Evolutionary conservation across 78 protist genomes (phyloP).

Genomic region (Dictyostelium brefeldianum): DNA sequence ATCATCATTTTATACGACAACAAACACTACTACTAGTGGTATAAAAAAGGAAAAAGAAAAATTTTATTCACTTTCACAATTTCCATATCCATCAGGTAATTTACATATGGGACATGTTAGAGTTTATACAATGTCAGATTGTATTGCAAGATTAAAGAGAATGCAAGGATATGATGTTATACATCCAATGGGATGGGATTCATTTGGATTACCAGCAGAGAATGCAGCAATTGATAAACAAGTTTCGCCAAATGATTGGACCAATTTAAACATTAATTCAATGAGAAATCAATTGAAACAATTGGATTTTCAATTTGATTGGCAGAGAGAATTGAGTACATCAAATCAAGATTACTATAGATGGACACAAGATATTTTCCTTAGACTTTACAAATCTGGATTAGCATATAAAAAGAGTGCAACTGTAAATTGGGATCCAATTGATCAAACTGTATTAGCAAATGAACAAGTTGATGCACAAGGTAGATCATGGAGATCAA

Average conservation of each 20-base stretch:
- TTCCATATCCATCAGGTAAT: constrained; percentile 93
- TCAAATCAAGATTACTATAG: constrained; percentile 89
- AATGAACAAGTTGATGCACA: constrained; percentile 95
- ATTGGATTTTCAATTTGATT: constrained; percentile 84
- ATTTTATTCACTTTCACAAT: constrained; percentile 85
- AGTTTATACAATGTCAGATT: constrained; percentile 90
- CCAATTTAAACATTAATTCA: constrained; percentile 83
- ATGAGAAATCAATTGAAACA: constrained; percentile 86
- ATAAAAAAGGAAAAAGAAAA: constrained; percentile 6
- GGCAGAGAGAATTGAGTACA: constrained; percentile 91
- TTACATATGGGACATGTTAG: constrained; percentile 96
- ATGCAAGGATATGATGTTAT: constrained; percentile 88
- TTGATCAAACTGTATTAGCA: constrained; percentile 95
- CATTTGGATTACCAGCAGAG: constrained; percentile 96
- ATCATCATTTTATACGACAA: too few species aligned
- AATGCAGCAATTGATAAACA: constrained; percentile 93
- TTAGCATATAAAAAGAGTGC: constrained; percentile 90
- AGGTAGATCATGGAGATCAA: constrained; percentile 95
- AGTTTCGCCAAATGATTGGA: constrained; percentile 89
- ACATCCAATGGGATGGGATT: constrained; percentile 97
- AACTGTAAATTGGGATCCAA: constrained; percentile 94
- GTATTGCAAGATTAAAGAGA: constrained; percentile 83
- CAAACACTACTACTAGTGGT: neutral
- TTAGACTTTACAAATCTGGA: constrained; percentile 81
- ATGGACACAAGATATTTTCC: constrained; percentile 97